A percentile compares a stretch with the other conserved stretches of the same genome.
Evolutionary conservation across 2,329 filamentous ascomycete genomes (phyloP).

Genomic region (Amesomyces nigricolor): DNA sequence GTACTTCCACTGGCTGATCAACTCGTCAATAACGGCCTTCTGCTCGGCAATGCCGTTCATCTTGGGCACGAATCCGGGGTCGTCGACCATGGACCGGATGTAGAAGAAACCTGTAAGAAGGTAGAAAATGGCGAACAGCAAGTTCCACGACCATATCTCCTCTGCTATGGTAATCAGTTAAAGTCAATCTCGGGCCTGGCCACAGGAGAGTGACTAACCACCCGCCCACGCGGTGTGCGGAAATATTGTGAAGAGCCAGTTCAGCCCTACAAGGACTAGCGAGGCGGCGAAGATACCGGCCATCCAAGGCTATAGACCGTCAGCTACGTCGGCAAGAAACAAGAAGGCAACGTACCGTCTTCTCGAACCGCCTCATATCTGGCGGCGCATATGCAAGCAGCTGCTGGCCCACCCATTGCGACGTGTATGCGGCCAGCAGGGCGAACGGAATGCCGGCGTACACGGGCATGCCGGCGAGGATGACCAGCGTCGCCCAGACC

Average conservation of each 20-base stretch:
- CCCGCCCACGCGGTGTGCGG: conserved; percentile 41
- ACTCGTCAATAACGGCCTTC: conserved; percentile 79
- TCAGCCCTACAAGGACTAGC: conserved; percentile 71
- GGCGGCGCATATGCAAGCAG: conserved; percentile 75
- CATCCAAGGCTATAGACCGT: conserved; percentile 65
- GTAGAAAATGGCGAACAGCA: conserved; percentile 63
- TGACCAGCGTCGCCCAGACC: conserved; percentile 63
- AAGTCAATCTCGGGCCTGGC: background rate
- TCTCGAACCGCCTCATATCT: conserved; percentile 85
- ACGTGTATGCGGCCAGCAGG: conserved; percentile 57
- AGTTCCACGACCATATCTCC: conserved; percentile 66
- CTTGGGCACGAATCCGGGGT: conserved; percentile 92
- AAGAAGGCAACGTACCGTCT: conserved; percentile 56
- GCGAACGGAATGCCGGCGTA: conserved; percentile 71
- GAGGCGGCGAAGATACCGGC: conserved; percentile 89
- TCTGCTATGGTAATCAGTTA: conserved; percentile 26
- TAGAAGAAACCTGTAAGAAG: conserved; percentile 79
- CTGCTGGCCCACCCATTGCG: conserved; percentile 74
- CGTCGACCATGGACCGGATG: conserved; percentile 73
- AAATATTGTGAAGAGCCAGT: conserved; percentile 70
- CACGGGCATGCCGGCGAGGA: conserved; percentile 68
- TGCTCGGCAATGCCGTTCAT: conserved; percentile 84
- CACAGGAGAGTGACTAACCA: conserved; percentile 41
- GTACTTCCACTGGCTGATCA: conserved; percentile 80
- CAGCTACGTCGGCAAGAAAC: conserved; percentile 20